Evolutionary conservation across 2,329 filamentous ascomycete genomes (phyloP), one percentile per base, ranked within the genome.

Genomic region (Coniochaeta ligniaria): DNA sequence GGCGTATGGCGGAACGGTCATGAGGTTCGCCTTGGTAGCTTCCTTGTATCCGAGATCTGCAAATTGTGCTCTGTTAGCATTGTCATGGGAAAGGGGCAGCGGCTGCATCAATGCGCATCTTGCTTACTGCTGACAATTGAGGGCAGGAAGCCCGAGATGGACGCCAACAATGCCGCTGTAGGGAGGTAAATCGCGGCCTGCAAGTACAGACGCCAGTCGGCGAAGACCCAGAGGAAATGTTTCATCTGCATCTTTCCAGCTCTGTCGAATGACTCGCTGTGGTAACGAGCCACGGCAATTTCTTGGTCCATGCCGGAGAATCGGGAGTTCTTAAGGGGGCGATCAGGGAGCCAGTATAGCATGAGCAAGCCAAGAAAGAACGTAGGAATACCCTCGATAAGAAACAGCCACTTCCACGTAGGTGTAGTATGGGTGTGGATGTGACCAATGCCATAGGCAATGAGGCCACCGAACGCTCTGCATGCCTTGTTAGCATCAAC

Each of bases 1-100:
- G 9, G 61, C 56, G 47, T 66, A 65, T 17, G 65, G 65, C 11
- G 63, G 59, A 2, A 67, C 66, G 4, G 66, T 67, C 60, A 62
- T 59, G 36, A 67, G 43, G 54, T 67, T 67, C 3, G 62, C 59
- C 2, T 61, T 66, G 22, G 60, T 62, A 28, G 62, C 58, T 3
- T 63, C 59, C 20, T 47, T 59, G 62, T 64, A 65, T 56, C 62
- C 63, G 2, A 66, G 63, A 16, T 63, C 56, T 62, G 16, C 22
- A 22, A 56, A n/a, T n/a, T n/a, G n/a, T n/a, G 57, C 5, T 7
- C n/a, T 38, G 17, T 54, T n/a, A n/a, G n/a, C 6, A 41, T 20
- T 60, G 33, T 36, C 22, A 58, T 2, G 7, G 35, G 7, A 38
- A n/a, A 38, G 5, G 11, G 3, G 31, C 5, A 22, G 8, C n/a